phyloP scores from a whole-genome alignment of 768 basidiomycete genomes.

The Podaxis carcinomalis region DNA sequence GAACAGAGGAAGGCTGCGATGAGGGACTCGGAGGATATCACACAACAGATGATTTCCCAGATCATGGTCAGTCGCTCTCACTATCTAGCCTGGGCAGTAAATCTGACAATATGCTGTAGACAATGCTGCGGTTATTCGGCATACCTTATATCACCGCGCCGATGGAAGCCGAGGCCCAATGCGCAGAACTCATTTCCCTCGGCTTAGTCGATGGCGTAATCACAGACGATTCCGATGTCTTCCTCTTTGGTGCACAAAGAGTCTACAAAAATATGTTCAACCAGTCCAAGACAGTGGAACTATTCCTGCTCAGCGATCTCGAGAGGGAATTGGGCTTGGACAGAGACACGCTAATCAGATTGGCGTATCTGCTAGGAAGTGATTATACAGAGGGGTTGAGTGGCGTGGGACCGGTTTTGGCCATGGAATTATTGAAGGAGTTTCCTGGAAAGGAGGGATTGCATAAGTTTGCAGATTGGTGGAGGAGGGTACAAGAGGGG shows the following conservation, averaged over 20 bases:
- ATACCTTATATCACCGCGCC: constrained; percentile 98
- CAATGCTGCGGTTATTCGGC: constrained; percentile 89
- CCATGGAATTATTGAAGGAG: constrained; percentile 92
- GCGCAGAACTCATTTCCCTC: constrained; percentile 83
- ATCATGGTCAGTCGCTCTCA: constrained; percentile 47
- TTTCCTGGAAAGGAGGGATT: constrained; percentile 86
- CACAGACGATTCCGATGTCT: constrained; percentile 98
- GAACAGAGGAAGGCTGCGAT: constrained; percentile 83
- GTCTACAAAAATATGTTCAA: constrained; percentile 99
- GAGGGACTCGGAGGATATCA: constrained; percentile 93
- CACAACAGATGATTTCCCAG: constrained; percentile 91
- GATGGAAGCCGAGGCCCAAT: constrained; percentile 99
- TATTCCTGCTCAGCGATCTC: constrained; percentile 83
- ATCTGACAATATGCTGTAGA: constrained; percentile 35
- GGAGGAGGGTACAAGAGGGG: constrained; percentile 88
- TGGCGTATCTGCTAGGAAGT: constrained; percentile 94
- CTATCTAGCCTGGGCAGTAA: neutral
- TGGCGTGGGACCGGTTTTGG: constrained; percentile 92
- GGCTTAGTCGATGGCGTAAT: constrained; percentile 95
- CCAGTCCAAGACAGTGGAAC: constrained; percentile 97
- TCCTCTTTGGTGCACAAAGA: constrained; percentile 92
- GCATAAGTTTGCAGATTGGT: constrained; percentile 90
- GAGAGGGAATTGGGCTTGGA: constrained; percentile 84
- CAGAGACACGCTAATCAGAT: constrained; percentile 77
- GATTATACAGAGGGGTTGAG: constrained; percentile 94